Conservation (phyloP, 179 eudicot genomes). For the Beta lomatogona region DNA sequence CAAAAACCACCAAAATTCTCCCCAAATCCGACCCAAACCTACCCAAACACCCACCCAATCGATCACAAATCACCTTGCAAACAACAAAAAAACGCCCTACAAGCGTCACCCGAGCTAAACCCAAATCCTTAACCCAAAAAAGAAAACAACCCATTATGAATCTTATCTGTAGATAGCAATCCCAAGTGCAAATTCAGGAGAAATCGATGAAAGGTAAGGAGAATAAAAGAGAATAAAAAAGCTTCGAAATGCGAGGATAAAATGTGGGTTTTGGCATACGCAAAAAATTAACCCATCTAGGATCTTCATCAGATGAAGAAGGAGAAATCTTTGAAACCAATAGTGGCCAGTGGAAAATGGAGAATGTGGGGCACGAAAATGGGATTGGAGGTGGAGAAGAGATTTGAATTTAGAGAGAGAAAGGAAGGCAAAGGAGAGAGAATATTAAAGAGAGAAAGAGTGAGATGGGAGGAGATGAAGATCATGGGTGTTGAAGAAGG, state of each 20-base stretch:
- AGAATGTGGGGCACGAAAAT: constrained; percentile 13
- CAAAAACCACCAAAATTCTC: constrained; percentile 54
- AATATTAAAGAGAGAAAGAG: constrained; percentile 53
- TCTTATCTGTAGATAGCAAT: constrained; percentile 66
- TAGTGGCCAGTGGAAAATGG: constrained; percentile 26
- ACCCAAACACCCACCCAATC: constrained; percentile 48
- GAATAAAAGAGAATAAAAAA: constrained; percentile 44
- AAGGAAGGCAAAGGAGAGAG: constrained; percentile 40
- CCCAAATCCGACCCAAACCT: constrained; percentile 50
- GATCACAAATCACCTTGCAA: constrained; percentile 60
- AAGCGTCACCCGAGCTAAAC: constrained; percentile 47
- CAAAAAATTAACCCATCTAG: constrained; percentile 57
- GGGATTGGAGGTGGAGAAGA: constrained; percentile 15
- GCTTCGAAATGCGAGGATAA: constrained; percentile 44
- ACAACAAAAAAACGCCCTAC: constrained; percentile 65
- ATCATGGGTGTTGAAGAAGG: constrained; percentile 62
- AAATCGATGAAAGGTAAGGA: constrained; percentile 40
- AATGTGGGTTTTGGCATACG: constrained; percentile 78
- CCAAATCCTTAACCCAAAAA: constrained; percentile 52
- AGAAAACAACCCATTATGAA: constrained; percentile 56
- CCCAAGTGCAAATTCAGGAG: constrained; percentile 58
- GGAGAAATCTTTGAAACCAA: constrained; percentile 70
- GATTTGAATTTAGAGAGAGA: constrained; percentile 41
- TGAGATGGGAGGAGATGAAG: constrained; percentile 65
- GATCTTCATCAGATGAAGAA: constrained; percentile 38